These are phyloP conservation scores for Colletotrichum tanaceti DNA, from an alignment of 2,329 filamentous ascomycete species.

Conservation along the genomic window DNA sequence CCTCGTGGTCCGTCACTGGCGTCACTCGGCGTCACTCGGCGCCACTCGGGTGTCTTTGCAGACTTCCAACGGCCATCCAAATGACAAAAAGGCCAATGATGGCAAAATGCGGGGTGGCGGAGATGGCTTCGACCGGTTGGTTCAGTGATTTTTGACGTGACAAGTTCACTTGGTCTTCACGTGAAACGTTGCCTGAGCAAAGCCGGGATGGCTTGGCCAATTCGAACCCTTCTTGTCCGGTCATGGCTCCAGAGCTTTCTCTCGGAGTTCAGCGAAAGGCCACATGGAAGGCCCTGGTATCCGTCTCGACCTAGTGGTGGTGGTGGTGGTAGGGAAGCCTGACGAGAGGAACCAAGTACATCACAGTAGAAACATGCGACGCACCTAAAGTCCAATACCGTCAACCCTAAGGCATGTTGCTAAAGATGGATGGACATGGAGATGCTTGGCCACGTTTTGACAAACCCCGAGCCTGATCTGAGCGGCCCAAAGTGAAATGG, in stretches of 20 bases:
- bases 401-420: constrained; percentile 20
- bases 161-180: constrained; percentile 18
- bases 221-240: constrained; percentile 12
- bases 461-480: constrained; percentile 37
- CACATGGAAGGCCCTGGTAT: background rate
- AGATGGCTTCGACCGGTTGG: constrained; percentile 13
- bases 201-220: constrained; percentile 29
- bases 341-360: constrained; percentile 5
- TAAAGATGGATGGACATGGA: constrained; percentile 39
- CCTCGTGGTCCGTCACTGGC: constrained; percentile 1
- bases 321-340: background rate
- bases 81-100: background rate
- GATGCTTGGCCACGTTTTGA: constrained; percentile 40
- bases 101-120: constrained; percentile 28
- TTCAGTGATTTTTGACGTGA: constrained; percentile 14
- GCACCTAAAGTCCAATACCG: constrained; percentile 23
- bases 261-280: constrained; percentile 4
- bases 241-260: constrained; percentile 21
- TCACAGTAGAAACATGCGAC: constrained; percentile 31
- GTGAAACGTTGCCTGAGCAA: constrained; percentile 30
- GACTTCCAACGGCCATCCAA: constrained; percentile 9
- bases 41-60: background rate
- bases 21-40: background rate
- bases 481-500: constrained; percentile 24
- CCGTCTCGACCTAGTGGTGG: background rate